Evolutionary conservation across 2,329 filamentous ascomycete species (phyloP).

Genomic region (Phialophora chinensis): DNA sequence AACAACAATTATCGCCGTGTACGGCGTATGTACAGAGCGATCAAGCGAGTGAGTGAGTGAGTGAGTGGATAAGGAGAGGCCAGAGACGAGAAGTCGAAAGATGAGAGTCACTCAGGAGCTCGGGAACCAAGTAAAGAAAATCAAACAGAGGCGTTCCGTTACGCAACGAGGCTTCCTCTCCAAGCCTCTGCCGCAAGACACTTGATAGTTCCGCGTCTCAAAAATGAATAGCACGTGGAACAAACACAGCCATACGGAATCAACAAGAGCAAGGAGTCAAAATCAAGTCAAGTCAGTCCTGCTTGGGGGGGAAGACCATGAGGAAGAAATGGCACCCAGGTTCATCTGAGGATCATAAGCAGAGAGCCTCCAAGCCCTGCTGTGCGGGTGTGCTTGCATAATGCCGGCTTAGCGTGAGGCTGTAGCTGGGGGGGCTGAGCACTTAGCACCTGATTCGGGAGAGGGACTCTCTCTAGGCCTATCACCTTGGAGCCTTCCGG

Average conservation of each 20-base stretch:
- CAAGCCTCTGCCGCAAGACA: background rate
- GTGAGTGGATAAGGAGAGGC: background rate
- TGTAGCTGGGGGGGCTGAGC: slow-evolving; percentile 20
- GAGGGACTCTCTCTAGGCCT: background rate
- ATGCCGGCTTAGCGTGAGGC: slow-evolving; percentile 25
- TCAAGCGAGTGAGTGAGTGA: background rate
- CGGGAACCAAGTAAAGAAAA: background rate
- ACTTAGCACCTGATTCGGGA: background rate
- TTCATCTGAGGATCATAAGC: background rate
- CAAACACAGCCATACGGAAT: background rate
- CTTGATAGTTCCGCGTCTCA: background rate
- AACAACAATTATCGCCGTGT: background rate
- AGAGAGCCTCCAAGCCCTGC: background rate
- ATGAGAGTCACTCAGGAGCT: background rate
- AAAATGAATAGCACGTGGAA: background rate
- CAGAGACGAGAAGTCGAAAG: background rate
- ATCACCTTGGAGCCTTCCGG: background rate
- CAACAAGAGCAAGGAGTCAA: no score
- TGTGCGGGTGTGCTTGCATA: background rate
- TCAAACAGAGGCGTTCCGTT: background rate
- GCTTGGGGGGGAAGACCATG: background rate
- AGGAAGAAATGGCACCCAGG: background rate
- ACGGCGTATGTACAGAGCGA: background rate
- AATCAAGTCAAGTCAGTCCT: no score
- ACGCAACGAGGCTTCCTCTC: background rate